Conservation (phyloP, 176 grass and related monocot species). For the Cenchrus purpureus region DNA sequence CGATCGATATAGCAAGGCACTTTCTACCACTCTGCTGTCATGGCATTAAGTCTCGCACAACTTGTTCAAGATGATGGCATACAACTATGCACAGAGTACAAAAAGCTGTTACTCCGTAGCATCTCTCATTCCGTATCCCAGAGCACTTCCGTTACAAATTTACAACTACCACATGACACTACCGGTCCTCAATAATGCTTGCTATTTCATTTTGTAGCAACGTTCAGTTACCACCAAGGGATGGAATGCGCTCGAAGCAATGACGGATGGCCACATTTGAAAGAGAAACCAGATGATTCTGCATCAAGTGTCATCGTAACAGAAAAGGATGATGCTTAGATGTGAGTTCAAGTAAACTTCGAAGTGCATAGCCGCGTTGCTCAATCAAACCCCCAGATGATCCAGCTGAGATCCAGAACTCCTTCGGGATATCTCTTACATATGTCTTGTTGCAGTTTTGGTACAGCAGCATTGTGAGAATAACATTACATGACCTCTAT, state of each 20-base stretch:
- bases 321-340: conserved; percentile 25
- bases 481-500: not conserved
- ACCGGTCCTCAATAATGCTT: conserved; percentile 8
- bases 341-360: conserved; percentile 25
- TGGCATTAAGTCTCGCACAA: not conserved
- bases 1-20: not conserved
- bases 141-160: too few relatives aligned
- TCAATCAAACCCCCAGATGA: too few relatives aligned
- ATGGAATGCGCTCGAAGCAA: not conserved
- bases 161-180: conserved; percentile 17
- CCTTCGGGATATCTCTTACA: too few relatives aligned
- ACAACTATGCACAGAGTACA: conserved; percentile 1
- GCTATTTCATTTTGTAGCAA: not conserved
- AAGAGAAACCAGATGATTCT: conserved; percentile 19
- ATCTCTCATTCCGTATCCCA: too few relatives aligned
- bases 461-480: not conserved
- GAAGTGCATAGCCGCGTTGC: too few relatives aligned
- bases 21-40: not conserved
- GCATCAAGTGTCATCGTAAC: not conserved
- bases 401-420: too few relatives aligned
- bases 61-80: not conserved
- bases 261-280: not conserved
- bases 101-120: not conserved
- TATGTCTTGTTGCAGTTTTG: not conserved
- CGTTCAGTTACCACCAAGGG: not conserved